Percentiles rank a stretch among this genome's conserved stretches.
phyloP scores from a whole-genome alignment of 768 basidiomycete genomes.

The Termitomyces sp. region DNA sequence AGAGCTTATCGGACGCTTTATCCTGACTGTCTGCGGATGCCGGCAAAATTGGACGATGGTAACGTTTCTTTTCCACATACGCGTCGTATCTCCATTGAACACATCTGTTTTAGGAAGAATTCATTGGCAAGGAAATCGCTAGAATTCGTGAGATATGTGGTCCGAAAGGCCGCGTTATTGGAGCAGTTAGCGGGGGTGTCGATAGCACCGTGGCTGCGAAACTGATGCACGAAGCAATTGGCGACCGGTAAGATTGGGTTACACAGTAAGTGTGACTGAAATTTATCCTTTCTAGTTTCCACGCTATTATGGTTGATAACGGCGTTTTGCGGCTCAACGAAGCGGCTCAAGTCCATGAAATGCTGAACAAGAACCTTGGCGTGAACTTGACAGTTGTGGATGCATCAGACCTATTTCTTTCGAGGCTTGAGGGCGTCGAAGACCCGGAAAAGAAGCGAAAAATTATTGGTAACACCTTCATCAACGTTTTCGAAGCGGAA shows the following conservation, averaged over 20 bases:
- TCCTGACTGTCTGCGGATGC: constrained; percentile 82
- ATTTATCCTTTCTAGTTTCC: constrained; percentile 60
- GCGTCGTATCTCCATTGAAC: constrained; percentile 4
- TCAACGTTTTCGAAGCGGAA: constrained; percentile 95
- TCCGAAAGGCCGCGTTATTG: constrained; percentile 91
- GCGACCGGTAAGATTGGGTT: constrained; percentile 67
- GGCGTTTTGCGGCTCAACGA: constrained; percentile 94
- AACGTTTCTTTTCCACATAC: constrained; percentile 2
- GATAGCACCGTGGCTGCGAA: constrained; percentile 98
- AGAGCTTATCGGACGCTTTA: constrained; percentile 84
- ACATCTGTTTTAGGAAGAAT: constrained; percentile 67
- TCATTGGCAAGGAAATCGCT: constrained; percentile 94
- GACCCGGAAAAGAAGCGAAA: constrained; percentile 97
- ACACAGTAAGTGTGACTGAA: not conserved
- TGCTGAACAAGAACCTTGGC: constrained; percentile 91
- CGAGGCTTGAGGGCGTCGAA: constrained; percentile 83
- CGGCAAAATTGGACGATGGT: constrained; percentile 93
- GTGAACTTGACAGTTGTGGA: constrained; percentile 96
- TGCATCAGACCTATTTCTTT: constrained; percentile 90
- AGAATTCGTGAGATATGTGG: constrained; percentile 96
- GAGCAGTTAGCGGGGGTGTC: constrained; percentile 96
- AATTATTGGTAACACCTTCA: constrained; percentile 99
- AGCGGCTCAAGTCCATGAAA: constrained; percentile 84
- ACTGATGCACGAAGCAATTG: constrained; percentile 99
- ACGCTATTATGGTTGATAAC: constrained; percentile 99